phyloP scores from a whole-genome alignment of 2,329 filamentous ascomycete species.

The Cercospora sp. region DNA sequence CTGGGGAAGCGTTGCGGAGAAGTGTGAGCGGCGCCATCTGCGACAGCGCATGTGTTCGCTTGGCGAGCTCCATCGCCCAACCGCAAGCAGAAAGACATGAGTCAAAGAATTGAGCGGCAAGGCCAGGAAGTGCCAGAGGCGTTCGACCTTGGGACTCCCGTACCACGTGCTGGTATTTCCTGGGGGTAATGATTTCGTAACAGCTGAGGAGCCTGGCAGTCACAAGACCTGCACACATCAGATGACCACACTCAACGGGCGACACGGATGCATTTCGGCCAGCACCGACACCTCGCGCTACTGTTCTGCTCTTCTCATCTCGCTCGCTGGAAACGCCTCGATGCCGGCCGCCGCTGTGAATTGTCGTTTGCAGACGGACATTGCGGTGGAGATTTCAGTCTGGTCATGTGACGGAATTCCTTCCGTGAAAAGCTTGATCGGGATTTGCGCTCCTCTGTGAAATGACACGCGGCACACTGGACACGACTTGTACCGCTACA shows the following conservation, averaged over 20 bases:
- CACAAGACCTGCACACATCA: neutral
- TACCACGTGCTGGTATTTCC: slow-evolving; percentile 16
- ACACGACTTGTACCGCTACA: slow-evolving; percentile 1
- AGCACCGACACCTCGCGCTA: no score
- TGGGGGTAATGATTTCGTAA: slow-evolving; percentile 21
- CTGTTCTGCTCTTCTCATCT: no score
- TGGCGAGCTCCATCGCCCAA: slow-evolving; percentile 11
- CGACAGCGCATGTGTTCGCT: slow-evolving; percentile 10
- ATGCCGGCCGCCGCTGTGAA: no score
- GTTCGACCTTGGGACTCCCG: neutral
- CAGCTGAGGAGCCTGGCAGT: neutral
- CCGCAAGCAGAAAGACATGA: slow-evolving; percentile 16
- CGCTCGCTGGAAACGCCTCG: no score
- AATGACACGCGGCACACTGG: neutral
- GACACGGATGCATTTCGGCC: neutral
- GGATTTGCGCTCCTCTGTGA: neutral
- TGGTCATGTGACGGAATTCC: neutral
- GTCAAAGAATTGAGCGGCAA: slow-evolving; percentile 12
- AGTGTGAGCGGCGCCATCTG: slow-evolving; percentile 10
- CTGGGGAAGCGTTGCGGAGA: slow-evolving; percentile 18
- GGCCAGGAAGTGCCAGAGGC: neutral
- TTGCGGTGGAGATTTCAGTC: no score
- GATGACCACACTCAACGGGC: neutral
- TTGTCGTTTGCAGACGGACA: no score
- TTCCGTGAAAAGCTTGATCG: neutral